phyloP scores from a whole-genome alignment of 2,329 filamentous ascomycete genomes.

The Alternaria arbusti region DNA sequence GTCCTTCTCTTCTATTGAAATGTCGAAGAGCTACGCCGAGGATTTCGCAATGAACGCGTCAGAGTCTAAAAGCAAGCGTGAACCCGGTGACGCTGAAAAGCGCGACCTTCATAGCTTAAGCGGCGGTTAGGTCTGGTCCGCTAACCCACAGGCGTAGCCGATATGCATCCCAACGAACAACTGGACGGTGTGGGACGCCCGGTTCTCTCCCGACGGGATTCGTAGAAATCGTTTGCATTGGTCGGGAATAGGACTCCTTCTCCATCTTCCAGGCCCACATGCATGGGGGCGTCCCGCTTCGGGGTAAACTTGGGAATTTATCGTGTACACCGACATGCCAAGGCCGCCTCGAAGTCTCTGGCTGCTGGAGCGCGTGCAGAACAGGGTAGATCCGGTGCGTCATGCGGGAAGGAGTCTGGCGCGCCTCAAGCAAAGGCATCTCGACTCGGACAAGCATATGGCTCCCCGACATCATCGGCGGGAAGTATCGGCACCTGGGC shows the following conservation, averaged over 20 bases:
- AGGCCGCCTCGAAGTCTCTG: background rate
- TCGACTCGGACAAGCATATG: constrained; percentile 1
- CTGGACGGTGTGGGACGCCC: constrained; percentile 10
- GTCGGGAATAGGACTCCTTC: constrained; percentile 22
- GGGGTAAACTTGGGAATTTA: background rate
- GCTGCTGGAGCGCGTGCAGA: background rate
- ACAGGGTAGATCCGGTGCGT: constrained; percentile 4
- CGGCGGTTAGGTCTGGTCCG: constrained; percentile 14
- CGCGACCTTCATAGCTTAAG: constrained; percentile 10
- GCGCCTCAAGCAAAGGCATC: background rate
- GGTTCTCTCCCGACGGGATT: constrained; percentile 8
- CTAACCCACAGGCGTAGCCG: constrained; percentile 11
- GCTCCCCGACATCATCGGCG: constrained; percentile 4
- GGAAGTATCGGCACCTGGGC: background rate
- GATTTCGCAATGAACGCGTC: constrained; percentile 2
- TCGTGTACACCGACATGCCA: constrained; percentile 4
- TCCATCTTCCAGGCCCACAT: background rate
- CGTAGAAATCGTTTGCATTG: constrained; percentile 6
- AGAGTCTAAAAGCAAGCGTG: background rate
- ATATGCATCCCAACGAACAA: constrained; percentile 8
- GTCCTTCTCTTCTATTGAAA: background rate
- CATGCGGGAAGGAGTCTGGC: constrained; percentile 1
- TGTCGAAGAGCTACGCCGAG: background rate
- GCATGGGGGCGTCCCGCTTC: constrained; percentile 1
- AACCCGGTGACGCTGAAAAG: constrained; percentile 10